phyloP scores from a whole-genome alignment of 1,284 basidiomycete genomes.

The Pisolithus thermaeus region DNA sequence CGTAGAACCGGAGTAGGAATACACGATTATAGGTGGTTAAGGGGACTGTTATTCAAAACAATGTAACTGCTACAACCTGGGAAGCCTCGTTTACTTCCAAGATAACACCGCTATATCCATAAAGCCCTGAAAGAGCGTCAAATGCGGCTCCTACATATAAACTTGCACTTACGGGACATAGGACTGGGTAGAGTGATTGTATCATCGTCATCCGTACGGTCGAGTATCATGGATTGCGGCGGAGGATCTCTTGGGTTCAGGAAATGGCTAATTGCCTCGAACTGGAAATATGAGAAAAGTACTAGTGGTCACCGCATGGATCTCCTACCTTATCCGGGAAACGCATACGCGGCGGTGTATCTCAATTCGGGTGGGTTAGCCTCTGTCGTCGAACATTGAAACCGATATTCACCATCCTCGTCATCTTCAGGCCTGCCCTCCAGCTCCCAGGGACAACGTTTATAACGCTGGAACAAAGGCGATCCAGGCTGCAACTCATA shows the following conservation, averaged over 20 bases:
- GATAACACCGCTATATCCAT: conserved; percentile 80
- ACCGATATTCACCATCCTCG: conserved; percentile 52
- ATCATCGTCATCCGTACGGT: conserved; percentile 78
- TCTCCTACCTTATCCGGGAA: conserved; percentile 58
- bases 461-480: conserved; percentile 81
- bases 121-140: conserved; percentile 41
- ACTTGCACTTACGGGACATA: conserved; percentile 55
- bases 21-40: neutral
- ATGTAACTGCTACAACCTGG: conserved; percentile 66
- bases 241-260: conserved; percentile 62
- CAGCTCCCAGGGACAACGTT: conserved; percentile 85
- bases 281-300: conserved; percentile 33
- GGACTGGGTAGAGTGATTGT: conserved; percentile 63
- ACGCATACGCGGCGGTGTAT: conserved; percentile 59
- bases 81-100: conserved; percentile 75
- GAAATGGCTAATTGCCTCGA: conserved; percentile 71
- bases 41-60: conserved; percentile 44
- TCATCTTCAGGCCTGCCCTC: conserved; percentile 70
- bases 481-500: conserved; percentile 63
- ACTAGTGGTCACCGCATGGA: neutral
- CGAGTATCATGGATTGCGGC: conserved; percentile 74
- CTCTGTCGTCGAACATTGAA: neutral
- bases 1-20: conserved; percentile 4
- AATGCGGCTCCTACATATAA: conserved; percentile 16
- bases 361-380: conserved; percentile 29